Evolutionary conservation across 441 rosid species (phyloP).

Genomic region (Croton setiger): DNA sequence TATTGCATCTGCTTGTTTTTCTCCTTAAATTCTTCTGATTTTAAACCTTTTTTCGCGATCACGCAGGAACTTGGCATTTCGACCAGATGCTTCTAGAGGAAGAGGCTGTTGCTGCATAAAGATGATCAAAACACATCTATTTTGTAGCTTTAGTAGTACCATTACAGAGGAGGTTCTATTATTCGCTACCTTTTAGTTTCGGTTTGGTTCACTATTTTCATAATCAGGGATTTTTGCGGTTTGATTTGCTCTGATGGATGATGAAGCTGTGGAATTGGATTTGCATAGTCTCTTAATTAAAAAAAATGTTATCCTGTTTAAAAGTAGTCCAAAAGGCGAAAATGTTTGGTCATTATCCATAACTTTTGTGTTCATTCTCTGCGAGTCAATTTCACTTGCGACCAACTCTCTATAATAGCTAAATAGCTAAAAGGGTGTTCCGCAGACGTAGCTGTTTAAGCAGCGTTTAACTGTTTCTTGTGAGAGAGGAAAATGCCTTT

Average conservation of each 20-base stretch:
- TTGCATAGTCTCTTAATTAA: neutral
- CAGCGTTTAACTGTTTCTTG: no score
- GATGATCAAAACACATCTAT: slow-evolving; percentile 6
- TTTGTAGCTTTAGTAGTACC: neutral
- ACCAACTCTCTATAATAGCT: no score
- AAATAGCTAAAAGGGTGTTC: no score
- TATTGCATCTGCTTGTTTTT: neutral
- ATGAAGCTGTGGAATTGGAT: neutral
- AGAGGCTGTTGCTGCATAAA: slow-evolving; percentile 28
- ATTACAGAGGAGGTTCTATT: slow-evolving; percentile 10
- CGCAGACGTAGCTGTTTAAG: no score
- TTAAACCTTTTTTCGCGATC: slow-evolving; percentile 16
- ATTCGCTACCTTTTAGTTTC: no score
- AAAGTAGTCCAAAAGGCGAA: neutral
- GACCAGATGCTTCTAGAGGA: slow-evolving; percentile 45
- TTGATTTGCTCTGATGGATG: slow-evolving; percentile 8
- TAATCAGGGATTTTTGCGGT: slow-evolving; percentile 13
- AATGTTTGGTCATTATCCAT: no score
- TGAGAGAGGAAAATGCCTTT: no score
- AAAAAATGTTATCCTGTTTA: neutral
- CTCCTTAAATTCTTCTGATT: neutral
- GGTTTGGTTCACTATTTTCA: slow-evolving; percentile 13
- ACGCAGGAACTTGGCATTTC: slow-evolving; percentile 57
- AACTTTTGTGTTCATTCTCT: no score
- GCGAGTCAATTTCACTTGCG: no score